A percentile compares a stretch with the other conserved stretches of the same genome.
phyloP scores from a whole-genome alignment of 108 stramenopile genomes.

The Chaetoceros tenuissimus region DNA sequence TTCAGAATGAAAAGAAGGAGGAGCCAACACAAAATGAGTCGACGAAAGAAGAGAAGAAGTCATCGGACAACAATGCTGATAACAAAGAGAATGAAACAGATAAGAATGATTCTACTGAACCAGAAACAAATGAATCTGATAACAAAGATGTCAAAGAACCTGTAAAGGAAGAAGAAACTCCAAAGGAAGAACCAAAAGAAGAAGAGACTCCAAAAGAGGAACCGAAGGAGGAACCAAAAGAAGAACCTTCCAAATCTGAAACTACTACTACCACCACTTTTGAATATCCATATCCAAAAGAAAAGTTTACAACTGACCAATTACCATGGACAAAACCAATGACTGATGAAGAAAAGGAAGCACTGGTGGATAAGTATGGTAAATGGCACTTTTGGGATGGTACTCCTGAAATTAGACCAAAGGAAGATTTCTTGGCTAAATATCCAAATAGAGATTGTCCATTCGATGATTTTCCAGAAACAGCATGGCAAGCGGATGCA shows the following conservation, averaged over 20 bases:
- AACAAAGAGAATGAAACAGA: background rate
- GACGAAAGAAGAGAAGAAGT: no score
- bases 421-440: slow-evolving; percentile 36
- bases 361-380: slow-evolving; percentile 26
- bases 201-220: no score
- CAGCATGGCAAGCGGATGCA: slow-evolving; percentile 82
- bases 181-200: background rate
- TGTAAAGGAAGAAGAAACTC: background rate
- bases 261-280: no score
- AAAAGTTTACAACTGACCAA: background rate
- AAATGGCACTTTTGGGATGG: slow-evolving; percentile 78
- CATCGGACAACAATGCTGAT: background rate
- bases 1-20: no score
- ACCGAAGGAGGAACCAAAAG: no score
- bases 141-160: no score
- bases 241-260: no score
- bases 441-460: slow-evolving; percentile 54
- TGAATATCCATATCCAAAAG: background rate
- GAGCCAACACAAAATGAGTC: no score
- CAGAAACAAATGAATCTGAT: background rate
- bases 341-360: slow-evolving; percentile 8
- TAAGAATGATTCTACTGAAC: background rate
- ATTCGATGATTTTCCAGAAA: slow-evolving; percentile 58
- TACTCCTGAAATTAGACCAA: slow-evolving; percentile 55
- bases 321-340: background rate